These are phyloP conservation scores for Stemphylium beticola DNA, from an alignment of 2,329 filamentous ascomycete species.

Conservation along the genomic window DNA sequence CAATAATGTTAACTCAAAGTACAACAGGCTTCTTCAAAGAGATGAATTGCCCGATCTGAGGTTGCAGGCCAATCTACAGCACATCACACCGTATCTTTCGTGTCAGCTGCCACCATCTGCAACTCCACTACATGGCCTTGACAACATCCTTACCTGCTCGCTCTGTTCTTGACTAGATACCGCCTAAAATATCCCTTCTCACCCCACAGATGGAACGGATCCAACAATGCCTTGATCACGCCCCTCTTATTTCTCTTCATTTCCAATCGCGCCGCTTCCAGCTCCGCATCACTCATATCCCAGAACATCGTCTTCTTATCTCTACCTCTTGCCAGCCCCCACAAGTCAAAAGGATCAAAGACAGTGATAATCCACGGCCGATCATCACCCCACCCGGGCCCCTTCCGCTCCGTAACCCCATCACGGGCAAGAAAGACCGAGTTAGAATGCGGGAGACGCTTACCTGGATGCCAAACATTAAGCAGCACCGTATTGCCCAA, in stretches of 20 bases:
- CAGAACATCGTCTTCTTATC: slow-evolving; percentile 48
- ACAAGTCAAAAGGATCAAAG: slow-evolving; percentile 47
- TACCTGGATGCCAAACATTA: slow-evolving; percentile 60
- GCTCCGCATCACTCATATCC: slow-evolving; percentile 45
- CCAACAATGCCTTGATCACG: slow-evolving; percentile 26
- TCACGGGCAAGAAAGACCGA: slow-evolving; percentile 59
- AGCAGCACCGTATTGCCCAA: slow-evolving; percentile 58
- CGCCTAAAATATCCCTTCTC: slow-evolving; percentile 37
- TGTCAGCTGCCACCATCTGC: too few relatives aligned
- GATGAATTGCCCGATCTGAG: too few relatives aligned
- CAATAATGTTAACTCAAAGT: too few relatives aligned
- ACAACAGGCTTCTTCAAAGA: too few relatives aligned
- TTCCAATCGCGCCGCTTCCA: slow-evolving; percentile 34
- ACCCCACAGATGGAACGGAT: slow-evolving; percentile 42
- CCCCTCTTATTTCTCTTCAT: slow-evolving; percentile 35
- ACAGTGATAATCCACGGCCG: slow-evolving; percentile 52
- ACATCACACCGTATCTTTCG: too few relatives aligned
- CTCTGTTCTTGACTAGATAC: slow-evolving; percentile 15
- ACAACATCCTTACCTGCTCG: too few relatives aligned
- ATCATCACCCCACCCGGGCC: slow-evolving; percentile 58
- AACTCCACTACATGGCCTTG: too few relatives aligned
- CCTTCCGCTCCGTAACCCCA: slow-evolving; percentile 59
- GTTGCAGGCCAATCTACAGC: too few relatives aligned
- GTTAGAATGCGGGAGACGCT: slow-evolving; percentile 56
- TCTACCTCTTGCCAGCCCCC: slow-evolving; percentile 37